A percentile compares a stretch with the other conserved stretches of the same genome.
These are phyloP conservation scores for Fusarium redolens DNA, from an alignment of 2,329 filamentous ascomycete species.

Conservation along the genomic window DNA sequence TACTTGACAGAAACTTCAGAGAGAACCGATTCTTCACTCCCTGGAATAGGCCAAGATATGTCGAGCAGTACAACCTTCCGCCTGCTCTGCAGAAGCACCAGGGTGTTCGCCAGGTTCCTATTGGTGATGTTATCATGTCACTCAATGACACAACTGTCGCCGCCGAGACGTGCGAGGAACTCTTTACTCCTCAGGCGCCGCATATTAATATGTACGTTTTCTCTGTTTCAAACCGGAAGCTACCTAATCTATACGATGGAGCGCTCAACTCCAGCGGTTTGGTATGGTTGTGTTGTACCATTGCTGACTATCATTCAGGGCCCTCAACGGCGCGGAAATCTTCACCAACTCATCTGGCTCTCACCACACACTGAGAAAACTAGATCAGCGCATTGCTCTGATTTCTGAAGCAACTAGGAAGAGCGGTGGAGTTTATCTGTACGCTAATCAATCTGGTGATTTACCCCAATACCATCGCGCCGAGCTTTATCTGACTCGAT, in stretches of 20 bases:
- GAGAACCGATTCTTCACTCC: conserved; percentile 56
- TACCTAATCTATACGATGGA: no score
- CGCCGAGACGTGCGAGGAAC: conserved; percentile 56
- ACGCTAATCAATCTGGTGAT: conserved; percentile 50
- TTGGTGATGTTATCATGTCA: conserved; percentile 55
- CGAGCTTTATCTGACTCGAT: background rate
- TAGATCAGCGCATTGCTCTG: conserved; percentile 71
- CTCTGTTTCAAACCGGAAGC: no score
- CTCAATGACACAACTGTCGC: conserved; percentile 54
- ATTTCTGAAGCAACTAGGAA: conserved; percentile 75
- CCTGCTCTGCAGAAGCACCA: conserved; percentile 66
- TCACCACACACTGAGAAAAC: conserved; percentile 69
- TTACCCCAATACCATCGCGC: fast-evolving
- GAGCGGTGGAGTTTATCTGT: conserved; percentile 67
- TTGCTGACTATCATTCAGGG: background rate
- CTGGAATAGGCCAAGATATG: conserved; percentile 51
- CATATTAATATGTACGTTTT: conserved; percentile 27
- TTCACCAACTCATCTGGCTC: conserved; percentile 69
- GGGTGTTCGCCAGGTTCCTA: conserved; percentile 50
- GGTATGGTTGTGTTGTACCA: no score
- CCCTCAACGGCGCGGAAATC: conserved; percentile 73
- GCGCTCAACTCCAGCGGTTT: no score
- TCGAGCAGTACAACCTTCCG: conserved; percentile 58
- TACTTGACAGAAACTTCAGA: conserved; percentile 45
- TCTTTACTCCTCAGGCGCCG: conserved; percentile 37